Conservation (phyloP, 495 filamentous ascomycete genomes). For the Penicillium parvum region DNA sequence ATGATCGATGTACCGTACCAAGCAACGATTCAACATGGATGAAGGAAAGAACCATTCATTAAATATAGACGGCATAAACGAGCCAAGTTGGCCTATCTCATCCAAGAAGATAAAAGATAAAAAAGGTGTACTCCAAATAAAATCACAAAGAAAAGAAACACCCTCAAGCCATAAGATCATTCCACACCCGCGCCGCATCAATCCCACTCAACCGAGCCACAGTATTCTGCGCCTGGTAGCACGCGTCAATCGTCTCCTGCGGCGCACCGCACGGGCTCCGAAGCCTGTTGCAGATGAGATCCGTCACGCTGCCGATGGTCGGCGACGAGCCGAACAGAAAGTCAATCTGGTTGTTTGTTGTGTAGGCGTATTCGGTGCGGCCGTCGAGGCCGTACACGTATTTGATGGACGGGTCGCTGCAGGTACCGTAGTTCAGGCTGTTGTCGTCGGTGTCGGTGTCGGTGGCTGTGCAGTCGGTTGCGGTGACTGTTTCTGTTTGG, state of each 20-base stretch:
- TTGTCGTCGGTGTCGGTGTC: conserved; percentile 12
- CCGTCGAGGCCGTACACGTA: conserved; percentile 52
- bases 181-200: conserved; percentile 58
- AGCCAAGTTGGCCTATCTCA: no score
- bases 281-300: conserved; percentile 55
- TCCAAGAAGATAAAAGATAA: no score
- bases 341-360: conserved; percentile 42
- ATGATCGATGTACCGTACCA: no score
- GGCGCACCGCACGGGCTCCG: conserved; percentile 48
- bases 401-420: conserved; percentile 50
- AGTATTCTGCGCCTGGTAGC: conserved; percentile 41
- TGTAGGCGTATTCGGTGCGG: conserved; percentile 47
- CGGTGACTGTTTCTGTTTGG: conserved; percentile 8
- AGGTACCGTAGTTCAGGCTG: conserved; percentile 42
- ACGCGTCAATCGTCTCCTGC: conserved; percentile 41
- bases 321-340: conserved; percentile 58
- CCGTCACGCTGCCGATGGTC: conserved; percentile 50
- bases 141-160: no score
- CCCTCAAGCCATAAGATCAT: conserved; percentile 28
- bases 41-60: no score
- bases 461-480: not conserved
- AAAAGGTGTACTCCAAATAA: no score
- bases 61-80: no score
- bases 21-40: no score
- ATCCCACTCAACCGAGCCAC: conserved; percentile 36